A percentile compares a stretch with the other conserved stretches of the same genome.
Conservation (phyloP, 1,139 yeast genomes). For the Protomyces inundatus region DNA sequence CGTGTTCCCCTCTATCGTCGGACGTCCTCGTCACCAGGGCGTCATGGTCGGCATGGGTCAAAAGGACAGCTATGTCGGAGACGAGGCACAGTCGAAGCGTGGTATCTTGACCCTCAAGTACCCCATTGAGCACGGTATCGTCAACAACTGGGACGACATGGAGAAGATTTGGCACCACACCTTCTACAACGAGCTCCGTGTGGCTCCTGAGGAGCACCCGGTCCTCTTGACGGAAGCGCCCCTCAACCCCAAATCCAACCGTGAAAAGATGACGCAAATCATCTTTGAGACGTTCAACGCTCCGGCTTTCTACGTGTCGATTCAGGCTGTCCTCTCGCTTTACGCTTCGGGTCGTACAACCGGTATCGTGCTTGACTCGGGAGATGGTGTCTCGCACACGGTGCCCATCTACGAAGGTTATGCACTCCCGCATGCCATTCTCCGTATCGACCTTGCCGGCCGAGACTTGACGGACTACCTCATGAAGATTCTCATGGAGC, state of each 20-base stretch:
- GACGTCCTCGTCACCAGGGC: constrained; percentile 99
- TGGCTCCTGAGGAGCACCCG: constrained; percentile 99
- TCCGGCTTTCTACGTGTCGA: constrained; percentile 97
- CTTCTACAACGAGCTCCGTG: constrained; percentile 94
- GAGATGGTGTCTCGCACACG: constrained; percentile 98
- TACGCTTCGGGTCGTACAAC: constrained; percentile 99
- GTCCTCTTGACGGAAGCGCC: constrained; percentile 98
- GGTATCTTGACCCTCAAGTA: constrained; percentile 98
- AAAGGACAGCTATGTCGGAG: constrained; percentile 99
- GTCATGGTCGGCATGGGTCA: constrained; percentile 89
- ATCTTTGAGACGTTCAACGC: constrained; percentile 98
- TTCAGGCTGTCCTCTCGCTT: constrained; percentile 96
- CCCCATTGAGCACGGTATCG: constrained; percentile 99
- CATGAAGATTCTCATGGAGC: constrained; percentile 96
- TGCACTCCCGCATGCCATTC: constrained; percentile 97
- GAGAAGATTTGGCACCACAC: constrained; percentile 99
- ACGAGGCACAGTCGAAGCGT: constrained; percentile 99
- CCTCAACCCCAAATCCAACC: constrained; percentile 97
- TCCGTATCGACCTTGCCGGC: constrained; percentile 99
- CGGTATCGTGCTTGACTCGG: constrained; percentile 98
- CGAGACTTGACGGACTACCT: constrained; percentile 98
- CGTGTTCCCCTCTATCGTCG: constrained; percentile 99
- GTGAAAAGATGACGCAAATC: constrained; percentile 99
- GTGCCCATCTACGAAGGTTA: constrained; percentile 99
- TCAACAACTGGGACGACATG: constrained; percentile 99